Evolutionary conservation across 345 rosid species (phyloP), one percentile per base, ranked within the genome.

Genomic region (Crucihimalaya himalaica): DNA sequence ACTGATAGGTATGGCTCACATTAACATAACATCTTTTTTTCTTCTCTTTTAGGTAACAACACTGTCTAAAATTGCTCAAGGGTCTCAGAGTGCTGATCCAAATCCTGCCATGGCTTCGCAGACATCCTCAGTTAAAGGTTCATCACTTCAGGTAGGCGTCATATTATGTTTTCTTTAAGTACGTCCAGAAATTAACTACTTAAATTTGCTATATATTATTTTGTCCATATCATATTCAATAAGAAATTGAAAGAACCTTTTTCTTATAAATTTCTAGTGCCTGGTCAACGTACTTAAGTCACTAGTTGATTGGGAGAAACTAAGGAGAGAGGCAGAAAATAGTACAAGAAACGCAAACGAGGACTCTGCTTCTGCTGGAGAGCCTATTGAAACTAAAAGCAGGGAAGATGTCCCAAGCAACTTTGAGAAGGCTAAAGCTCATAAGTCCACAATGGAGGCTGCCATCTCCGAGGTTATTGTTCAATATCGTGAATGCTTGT

Each of bases 361-460:
- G 72, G 78, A 76, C 37, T 56, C 63, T 58, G 77, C 68, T 76
- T 71, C 80, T 58, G 53, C 83, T 66, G 53, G 80, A 53, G 80
- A 85, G 80, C 79, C 85, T 67, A 63, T 51, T 52, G 92, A 87
- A 81, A 40, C 63, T 65, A 87, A 82, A 77, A 75, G 69, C 80
- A 78, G 81, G 84, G 92, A 88, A 63, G 99, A 92, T 79, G 76
- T 60, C 73, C 75, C 92, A 73, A 89, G 87, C 83, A 82, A 85
- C 75, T 92, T 92, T 83, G 97, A 92, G 84, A 95, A 86, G 84
- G 92, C 93, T 34, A 95, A 95, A 84, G 99, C 97, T 84, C 97
- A 90, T 83, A 90, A 94, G 76, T 86, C 97, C 78, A 89, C 97
- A 59, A 62, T 86, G 84, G 99, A 95, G 83, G 96, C 97, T 74